phyloP scores from a whole-genome alignment of 116 monocot species.

The Dioscorea cayenensis region DNA sequence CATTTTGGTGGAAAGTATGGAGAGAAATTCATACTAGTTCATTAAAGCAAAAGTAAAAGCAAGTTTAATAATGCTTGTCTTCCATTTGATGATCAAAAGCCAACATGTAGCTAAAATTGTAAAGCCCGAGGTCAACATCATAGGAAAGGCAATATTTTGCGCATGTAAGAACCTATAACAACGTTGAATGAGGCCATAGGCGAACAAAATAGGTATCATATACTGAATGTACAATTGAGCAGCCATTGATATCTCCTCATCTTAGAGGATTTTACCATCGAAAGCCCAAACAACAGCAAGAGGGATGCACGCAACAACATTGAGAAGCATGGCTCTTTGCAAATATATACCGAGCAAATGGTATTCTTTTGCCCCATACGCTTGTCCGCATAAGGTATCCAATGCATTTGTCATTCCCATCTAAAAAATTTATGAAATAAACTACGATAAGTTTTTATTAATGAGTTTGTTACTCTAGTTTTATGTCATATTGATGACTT shows the following conservation, averaged over 20 bases:
- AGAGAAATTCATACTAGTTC: conserved; percentile 10
- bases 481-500: too few species aligned
- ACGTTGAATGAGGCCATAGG: conserved; percentile 24
- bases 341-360: conserved; percentile 29
- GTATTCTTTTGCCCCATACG: conserved; percentile 11
- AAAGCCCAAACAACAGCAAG: conserved; percentile 22
- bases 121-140: conserved; percentile 20
- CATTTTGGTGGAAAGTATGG: too few species aligned
- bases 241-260: conserved; percentile 18
- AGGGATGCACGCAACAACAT: conserved; percentile 20
- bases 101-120: conserved; percentile 12
- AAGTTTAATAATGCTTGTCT: conserved; percentile 16
- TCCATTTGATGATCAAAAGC: conserved; percentile 22
- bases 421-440: too few species aligned
- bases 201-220: conserved; percentile 34
- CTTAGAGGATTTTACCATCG: conserved; percentile 20
- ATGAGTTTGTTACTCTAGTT: too few species aligned
- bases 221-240: conserved; percentile 25
- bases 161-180: conserved; percentile 28
- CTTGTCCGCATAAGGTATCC: too few species aligned
- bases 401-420: too few species aligned
- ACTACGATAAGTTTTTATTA: too few species aligned
- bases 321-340: conserved; percentile 31
- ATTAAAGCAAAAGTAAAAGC: conserved; percentile 24
- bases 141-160: conserved; percentile 20